Evolutionary conservation across 768 basidiomycete species (phyloP).

Genomic region (Sutorius australiensis): DNA sequence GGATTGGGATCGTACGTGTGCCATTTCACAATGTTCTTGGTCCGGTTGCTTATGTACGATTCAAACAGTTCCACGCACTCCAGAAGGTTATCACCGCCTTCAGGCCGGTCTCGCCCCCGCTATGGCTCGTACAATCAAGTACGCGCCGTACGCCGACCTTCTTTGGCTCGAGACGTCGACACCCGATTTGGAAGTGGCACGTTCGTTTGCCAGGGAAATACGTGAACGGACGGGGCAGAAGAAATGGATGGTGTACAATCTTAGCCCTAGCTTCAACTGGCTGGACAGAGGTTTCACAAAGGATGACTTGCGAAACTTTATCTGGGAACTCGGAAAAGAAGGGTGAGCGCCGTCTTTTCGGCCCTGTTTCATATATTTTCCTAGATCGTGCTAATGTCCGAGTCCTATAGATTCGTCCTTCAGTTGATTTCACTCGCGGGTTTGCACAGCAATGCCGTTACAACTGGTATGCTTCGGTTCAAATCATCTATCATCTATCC

Average conservation of each 20-base stretch:
- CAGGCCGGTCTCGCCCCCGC: constrained; percentile 79
- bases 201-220: constrained; percentile 72
- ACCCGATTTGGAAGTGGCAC: constrained; percentile 79
- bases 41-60: not conserved
- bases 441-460: constrained; percentile 79
- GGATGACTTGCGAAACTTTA: constrained; percentile 73
- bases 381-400: not conserved
- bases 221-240: constrained; percentile 55
- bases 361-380: not conserved
- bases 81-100: constrained; percentile 90
- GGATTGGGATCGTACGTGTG: constrained; percentile 79
- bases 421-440: constrained; percentile 89
- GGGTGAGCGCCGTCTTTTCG: constrained; percentile 43
- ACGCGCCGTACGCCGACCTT: constrained; percentile 84
- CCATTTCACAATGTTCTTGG: not conserved
- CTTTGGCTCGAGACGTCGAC: constrained; percentile 91
- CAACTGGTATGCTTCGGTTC: constrained; percentile 52
- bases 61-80: constrained; percentile 72
- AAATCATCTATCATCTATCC: not conserved
- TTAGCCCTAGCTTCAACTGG: constrained; percentile 96
- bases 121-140: constrained; percentile 73
- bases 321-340: constrained; percentile 89
- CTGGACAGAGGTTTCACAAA: constrained; percentile 75
- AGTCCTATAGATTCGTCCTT: constrained; percentile 66
- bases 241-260: constrained; percentile 88